Base-by-base conservation (phyloP, 164 flowering plant genomes). In the Kalanchoe fedtschenkoi region DNA sequence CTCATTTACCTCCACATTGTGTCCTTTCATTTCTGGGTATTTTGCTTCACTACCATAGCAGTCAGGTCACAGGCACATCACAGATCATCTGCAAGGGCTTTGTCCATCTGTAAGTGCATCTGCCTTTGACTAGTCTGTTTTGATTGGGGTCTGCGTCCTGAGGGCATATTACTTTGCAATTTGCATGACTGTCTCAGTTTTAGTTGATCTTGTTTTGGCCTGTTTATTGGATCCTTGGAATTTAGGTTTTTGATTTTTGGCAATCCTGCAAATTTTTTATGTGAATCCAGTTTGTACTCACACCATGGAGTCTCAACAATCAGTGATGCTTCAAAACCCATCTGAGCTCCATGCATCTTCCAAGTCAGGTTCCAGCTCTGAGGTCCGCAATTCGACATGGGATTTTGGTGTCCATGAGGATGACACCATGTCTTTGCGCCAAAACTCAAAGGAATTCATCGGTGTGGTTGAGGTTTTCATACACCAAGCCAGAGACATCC, bases 371-470 rank as follows among this genome's bases (percentile, higher is more conserved):
- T 43, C 51, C 5, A 43, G 9, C 21, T 43, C 51, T 43, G 51
- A 43, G 51, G 51, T 43, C 24, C 51, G 21, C 6, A 21, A 43
- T 43, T 43, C 51, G 7, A 43, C 51, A 3, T 30, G 33, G 34
- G 34, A 55, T 29, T 55, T 30, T 8, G 4, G 58, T 13, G 34
- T 29, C 33, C 58, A 55, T 10, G 15, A 43, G 22, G 6, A 55
- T 55, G 32, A 55, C 32, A 11, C 33, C 32, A 55, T 55, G n/a
- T 26, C n/a, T 6, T 54, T 30, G 33, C 14, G 22, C 1, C 5
- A 21, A 17, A 58, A 71, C 58, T 33, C 24, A 11, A 78, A 75
- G 34, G 74, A 60, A 34, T 67, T 55, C 65, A 62, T 62, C 1
- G 51, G 54, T 3, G 54, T 41, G 42, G 35, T 42, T 17, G 54